phyloP scores from a whole-genome alignment of 495 filamentous ascomycete genomes.

The Hypoxylon fuscum region DNA sequence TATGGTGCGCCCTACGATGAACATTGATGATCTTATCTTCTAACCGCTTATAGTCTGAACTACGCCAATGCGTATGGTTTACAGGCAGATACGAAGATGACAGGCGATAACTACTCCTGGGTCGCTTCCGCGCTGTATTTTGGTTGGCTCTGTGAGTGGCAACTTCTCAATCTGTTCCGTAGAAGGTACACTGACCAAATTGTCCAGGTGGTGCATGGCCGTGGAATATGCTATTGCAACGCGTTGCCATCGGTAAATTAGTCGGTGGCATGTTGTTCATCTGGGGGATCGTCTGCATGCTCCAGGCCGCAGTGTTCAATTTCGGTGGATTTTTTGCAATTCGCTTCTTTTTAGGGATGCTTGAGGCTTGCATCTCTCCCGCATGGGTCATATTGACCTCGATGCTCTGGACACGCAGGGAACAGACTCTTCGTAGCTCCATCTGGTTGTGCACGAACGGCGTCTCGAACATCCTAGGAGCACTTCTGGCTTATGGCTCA shows the following conservation, averaged over 20 bases:
- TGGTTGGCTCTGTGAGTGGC: conserved; percentile 43
- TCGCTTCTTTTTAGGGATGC: conserved; percentile 49
- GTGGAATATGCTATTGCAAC: conserved; percentile 46
- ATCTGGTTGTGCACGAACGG: conserved; percentile 41
- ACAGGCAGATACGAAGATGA: conserved; percentile 44
- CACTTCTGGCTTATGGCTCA: conserved; percentile 36
- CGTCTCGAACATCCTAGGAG: conserved; percentile 33
- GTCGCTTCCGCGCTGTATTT: conserved; percentile 46
- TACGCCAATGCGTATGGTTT: conserved; percentile 46
- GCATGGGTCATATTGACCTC: conserved; percentile 45
- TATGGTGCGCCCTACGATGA: not conserved
- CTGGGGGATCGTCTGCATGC: conserved; percentile 47
- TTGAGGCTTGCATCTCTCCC: conserved; percentile 47
- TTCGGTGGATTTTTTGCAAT: conserved; percentile 44
- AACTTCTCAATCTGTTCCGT: not conserved
- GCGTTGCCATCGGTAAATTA: conserved; percentile 44
- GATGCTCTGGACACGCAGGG: conserved; percentile 41
- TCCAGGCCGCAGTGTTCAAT: conserved; percentile 42
- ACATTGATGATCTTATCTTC: not conserved
- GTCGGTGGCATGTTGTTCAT: conserved; percentile 45
- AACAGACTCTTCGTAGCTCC: conserved; percentile 36
- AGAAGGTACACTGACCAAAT: conserved; percentile 2
- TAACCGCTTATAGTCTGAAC: conserved; percentile 24
- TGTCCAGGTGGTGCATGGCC: conserved; percentile 42
- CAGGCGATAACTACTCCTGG: conserved; percentile 47